Evolutionary conservation across 306 rosid genomes (phyloP).

Genomic region (Abrus pulchellus): DNA sequence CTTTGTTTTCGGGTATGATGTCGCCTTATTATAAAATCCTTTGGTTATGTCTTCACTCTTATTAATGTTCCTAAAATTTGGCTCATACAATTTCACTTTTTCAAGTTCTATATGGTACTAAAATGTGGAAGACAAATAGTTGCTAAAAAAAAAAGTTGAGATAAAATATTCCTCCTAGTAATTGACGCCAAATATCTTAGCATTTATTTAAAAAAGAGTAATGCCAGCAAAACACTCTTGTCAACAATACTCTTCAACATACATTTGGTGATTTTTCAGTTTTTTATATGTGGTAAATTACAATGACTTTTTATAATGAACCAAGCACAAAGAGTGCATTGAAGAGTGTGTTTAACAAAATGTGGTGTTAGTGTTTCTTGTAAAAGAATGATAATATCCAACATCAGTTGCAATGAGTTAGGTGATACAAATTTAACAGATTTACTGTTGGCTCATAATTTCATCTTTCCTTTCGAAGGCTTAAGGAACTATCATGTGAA

Average conservation of each 20-base stretch:
- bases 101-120: background rate
- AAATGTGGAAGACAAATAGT: slow-evolving; percentile 12
- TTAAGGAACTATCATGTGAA: slow-evolving; percentile 28
- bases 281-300: too few relatives aligned
- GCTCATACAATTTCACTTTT: slow-evolving; percentile 14
- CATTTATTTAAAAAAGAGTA: background rate
- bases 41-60: slow-evolving; percentile 17
- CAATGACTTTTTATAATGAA: too few relatives aligned
- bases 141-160: slow-evolving; percentile 15
- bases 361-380: too few relatives aligned
- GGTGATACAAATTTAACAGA: background rate
- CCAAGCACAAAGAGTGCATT: too few relatives aligned
- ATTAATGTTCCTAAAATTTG: slow-evolving; percentile 25
- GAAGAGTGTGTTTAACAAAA: too few relatives aligned
- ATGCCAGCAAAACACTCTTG: too few relatives aligned
- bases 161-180: slow-evolving; percentile 13
- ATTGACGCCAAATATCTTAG: slow-evolving; percentile 29
- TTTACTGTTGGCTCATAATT: background rate
- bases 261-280: too few relatives aligned
- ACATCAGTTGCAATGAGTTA: background rate
- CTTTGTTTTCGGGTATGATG: slow-evolving; percentile 16
- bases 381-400: slow-evolving; percentile 15
- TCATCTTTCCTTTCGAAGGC: slow-evolving; percentile 23
- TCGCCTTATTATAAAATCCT: slow-evolving; percentile 26
- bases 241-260: too few relatives aligned